Conservation (phyloP, 176 grass and related monocot genomes). For the Rhynchospora pubera region DNA sequence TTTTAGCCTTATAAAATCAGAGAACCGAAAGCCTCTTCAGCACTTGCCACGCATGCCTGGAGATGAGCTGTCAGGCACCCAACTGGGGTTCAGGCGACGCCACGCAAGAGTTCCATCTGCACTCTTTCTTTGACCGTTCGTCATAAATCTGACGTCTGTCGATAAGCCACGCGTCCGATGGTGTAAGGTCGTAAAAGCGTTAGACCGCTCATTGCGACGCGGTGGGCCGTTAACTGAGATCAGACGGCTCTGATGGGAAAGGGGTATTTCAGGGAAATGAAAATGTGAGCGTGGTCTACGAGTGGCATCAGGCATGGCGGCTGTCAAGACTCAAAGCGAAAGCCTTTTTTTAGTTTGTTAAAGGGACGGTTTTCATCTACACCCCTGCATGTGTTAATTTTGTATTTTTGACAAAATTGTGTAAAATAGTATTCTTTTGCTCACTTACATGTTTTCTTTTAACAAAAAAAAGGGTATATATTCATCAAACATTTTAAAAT, state of each 20-base stretch:
- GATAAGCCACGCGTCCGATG: not conserved
- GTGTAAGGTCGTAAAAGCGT: not conserved
- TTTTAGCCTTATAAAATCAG: not conserved
- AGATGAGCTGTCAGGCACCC: constrained; percentile 3
- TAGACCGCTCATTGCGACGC: not conserved
- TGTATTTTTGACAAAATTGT: too few relatives aligned
- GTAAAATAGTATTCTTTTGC: too few relatives aligned
- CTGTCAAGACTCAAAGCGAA: not conserved
- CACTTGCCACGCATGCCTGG: not conserved
- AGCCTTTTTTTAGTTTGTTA: not conserved
- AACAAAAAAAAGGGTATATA: too few relatives aligned
- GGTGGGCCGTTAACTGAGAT: not conserved
- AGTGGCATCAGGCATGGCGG: not conserved
- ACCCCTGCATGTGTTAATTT: not conserved
- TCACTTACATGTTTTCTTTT: too few relatives aligned
- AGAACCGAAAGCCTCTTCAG: not conserved
- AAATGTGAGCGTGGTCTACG: not conserved
- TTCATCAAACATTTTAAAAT: too few relatives aligned
- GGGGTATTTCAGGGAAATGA: not conserved
- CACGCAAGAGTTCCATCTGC: not conserved
- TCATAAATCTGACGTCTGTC: not conserved
- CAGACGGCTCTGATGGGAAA: not conserved
- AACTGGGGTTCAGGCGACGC: not conserved
- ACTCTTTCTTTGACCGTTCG: not conserved
- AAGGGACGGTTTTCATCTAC: not conserved